These are phyloP conservation scores for Teratosphaeria viscida DNA, from an alignment of 2,329 filamentous ascomycete species.

Conservation along the genomic window DNA sequence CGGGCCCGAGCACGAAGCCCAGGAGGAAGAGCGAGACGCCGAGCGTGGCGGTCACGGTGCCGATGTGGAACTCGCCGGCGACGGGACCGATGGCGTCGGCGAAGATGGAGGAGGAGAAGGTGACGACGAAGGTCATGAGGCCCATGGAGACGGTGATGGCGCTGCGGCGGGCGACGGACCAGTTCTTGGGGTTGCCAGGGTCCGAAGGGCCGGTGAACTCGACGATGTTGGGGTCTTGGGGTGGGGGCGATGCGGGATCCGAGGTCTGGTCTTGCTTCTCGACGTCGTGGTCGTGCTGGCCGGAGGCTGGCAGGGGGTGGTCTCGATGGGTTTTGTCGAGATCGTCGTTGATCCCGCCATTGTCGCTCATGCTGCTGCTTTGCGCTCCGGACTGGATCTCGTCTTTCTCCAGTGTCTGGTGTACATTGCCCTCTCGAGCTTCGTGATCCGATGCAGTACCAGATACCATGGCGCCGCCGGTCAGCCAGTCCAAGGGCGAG, in stretches of 20 bases:
- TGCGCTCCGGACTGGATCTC: background rate
- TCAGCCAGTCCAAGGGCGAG: background rate
- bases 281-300: background rate
- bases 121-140: constrained; percentile 14
- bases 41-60: constrained; percentile 14
- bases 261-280: background rate
- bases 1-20: constrained; percentile 15
- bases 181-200: constrained; percentile 18
- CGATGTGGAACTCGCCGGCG: constrained; percentile 13
- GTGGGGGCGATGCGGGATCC: background rate
- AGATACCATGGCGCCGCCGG: background rate
- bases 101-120: constrained; percentile 8
- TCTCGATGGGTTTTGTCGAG: background rate
- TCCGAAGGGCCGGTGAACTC: constrained; percentile 18
- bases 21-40: constrained; percentile 17
- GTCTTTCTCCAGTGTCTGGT: background rate
- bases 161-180: constrained; percentile 8
- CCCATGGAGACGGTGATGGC: constrained; percentile 13
- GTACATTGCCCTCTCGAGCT: background rate
- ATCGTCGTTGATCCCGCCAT: background rate
- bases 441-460: background rate
- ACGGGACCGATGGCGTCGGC: constrained; percentile 11
- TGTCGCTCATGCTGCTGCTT: background rate
- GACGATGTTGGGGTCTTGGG: constrained; percentile 15
- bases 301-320: background rate